A percentile compares a stretch with the other conserved stretches of the same genome.
Evolutionary conservation across 2,329 filamentous ascomycete species (phyloP).

Genomic region (Aspergillus tamarii): DNA sequence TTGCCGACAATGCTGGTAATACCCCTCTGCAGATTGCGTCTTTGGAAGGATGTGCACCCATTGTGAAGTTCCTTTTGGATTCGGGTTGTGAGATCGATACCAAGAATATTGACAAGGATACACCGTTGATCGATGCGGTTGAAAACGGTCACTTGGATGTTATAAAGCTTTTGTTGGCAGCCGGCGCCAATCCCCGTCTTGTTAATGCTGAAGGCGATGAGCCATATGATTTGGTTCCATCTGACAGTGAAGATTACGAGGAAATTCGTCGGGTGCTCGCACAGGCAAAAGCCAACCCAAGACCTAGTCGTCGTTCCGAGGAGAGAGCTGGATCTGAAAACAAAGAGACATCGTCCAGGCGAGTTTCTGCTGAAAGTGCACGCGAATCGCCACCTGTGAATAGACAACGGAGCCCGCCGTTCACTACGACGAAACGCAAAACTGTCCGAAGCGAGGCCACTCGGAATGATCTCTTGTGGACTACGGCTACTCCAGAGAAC

Average conservation of each 20-base stretch:
- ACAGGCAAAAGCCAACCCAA: slow-evolving; percentile 63
- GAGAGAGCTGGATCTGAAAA: slow-evolving; percentile 40
- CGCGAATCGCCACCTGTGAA: slow-evolving; percentile 47
- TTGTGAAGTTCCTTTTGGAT: slow-evolving; percentile 83
- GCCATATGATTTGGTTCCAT: slow-evolving; percentile 79
- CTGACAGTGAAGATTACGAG: slow-evolving; percentile 74
- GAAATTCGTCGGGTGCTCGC: slow-evolving; percentile 74
- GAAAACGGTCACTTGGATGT: slow-evolving; percentile 93
- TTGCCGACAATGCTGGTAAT: slow-evolving; percentile 93
- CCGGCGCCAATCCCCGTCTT: slow-evolving; percentile 88
- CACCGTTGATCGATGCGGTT: slow-evolving; percentile 91
- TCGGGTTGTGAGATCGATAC: slow-evolving; percentile 84
- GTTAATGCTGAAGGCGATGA: slow-evolving; percentile 92
- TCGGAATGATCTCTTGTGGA: slow-evolving; percentile 55
- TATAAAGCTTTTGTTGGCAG: slow-evolving; percentile 78
- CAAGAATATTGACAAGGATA: slow-evolving; percentile 80
- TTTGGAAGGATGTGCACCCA: slow-evolving; percentile 80
- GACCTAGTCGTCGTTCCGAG: slow-evolving; percentile 48
- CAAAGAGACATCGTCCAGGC: slow-evolving; percentile 45
- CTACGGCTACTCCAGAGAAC: slow-evolving; percentile 54
- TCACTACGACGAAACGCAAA: slow-evolving; percentile 42
- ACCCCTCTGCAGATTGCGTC: slow-evolving; percentile 92
- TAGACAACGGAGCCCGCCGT: slow-evolving; percentile 46
- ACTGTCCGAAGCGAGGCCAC: slow-evolving; percentile 54
- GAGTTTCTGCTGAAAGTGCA: slow-evolving; percentile 49